These are phyloP conservation scores for Barnettozyma hawaiiensis DNA, from an alignment of 1,139 yeast species.

Conservation along the genomic window DNA sequence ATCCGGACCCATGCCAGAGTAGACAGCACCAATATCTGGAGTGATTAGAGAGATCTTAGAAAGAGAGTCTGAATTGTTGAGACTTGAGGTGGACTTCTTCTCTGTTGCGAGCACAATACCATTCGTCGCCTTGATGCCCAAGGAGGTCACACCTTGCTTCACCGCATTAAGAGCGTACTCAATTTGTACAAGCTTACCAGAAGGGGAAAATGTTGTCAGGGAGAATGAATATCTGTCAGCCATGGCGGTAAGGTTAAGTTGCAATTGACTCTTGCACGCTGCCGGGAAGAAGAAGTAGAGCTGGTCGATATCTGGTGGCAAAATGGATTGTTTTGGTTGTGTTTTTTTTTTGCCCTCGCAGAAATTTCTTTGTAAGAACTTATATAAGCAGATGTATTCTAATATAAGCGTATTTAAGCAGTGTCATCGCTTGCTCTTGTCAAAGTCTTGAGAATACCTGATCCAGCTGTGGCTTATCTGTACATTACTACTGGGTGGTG, in stretches of 20 bases:
- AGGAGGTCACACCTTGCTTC: constrained; percentile 94
- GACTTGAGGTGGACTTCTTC: constrained; percentile 76
- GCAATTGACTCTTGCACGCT: neutral
- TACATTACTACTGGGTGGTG: too few relatives aligned
- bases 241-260: constrained; percentile 49
- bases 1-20: constrained; percentile 99
- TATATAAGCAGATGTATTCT: neutral
- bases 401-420: too few relatives aligned
- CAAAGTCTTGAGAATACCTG: too few relatives aligned
- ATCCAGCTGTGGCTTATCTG: too few relatives aligned
- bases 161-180: constrained; percentile 98
- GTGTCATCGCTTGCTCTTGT: too few relatives aligned
- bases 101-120: constrained; percentile 98
- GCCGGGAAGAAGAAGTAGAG: too few relatives aligned
- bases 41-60: constrained; percentile 80
- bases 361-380: neutral
- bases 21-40: constrained; percentile 95
- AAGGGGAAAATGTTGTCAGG: constrained; percentile 92
- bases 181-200: constrained; percentile 97
- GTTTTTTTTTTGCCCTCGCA: constrained; percentile 5
- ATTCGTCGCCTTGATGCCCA: constrained; percentile 93
- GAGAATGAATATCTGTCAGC: constrained; percentile 98
- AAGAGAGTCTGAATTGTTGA: constrained; percentile 69
- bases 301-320: neutral
- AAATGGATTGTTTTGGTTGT: too few relatives aligned